Percentiles rank a stretch among this genome's conserved stretches.
phyloP scores from a whole-genome alignment of 495 filamentous ascomycete species.

The Hypoxylon intermedium region DNA sequence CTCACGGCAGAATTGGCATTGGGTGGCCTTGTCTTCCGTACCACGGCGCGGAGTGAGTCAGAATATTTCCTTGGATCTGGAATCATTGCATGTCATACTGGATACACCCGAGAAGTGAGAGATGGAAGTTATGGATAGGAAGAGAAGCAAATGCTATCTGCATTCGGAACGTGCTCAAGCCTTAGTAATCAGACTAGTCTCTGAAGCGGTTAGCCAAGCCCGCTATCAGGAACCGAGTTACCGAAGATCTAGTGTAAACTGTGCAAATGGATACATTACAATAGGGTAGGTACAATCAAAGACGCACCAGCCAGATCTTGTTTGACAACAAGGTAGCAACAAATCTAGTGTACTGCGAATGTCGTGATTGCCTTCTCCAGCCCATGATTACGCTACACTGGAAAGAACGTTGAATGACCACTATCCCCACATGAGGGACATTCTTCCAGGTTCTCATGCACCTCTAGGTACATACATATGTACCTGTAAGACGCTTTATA shows the following conservation, averaged over 20 bases:
- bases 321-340: too few relatives aligned
- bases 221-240: slow-evolving; percentile 5
- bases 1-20: background rate
- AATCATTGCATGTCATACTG: background rate
- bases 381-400: background rate
- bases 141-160: background rate
- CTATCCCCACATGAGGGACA: slow-evolving; percentile 11
- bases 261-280: too few relatives aligned
- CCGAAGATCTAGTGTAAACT: background rate
- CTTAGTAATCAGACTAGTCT: too few relatives aligned
- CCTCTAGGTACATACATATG: background rate
- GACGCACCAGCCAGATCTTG: background rate
- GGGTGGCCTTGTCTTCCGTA: background rate
- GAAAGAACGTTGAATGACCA: too few relatives aligned
- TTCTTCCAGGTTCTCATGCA: background rate
- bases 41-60: background rate
- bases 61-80: background rate
- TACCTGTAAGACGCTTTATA: background rate
- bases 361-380: too few relatives aligned
- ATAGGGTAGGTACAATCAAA: background rate
- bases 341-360: too few relatives aligned
- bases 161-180: slow-evolving; percentile 20
- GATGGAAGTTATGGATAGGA: background rate
- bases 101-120: too few relatives aligned
- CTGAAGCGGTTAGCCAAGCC: slow-evolving; percentile 8